Base-by-base conservation (phyloP, 768 basidiomycete genomes). In the Mycena rosella region DNA sequence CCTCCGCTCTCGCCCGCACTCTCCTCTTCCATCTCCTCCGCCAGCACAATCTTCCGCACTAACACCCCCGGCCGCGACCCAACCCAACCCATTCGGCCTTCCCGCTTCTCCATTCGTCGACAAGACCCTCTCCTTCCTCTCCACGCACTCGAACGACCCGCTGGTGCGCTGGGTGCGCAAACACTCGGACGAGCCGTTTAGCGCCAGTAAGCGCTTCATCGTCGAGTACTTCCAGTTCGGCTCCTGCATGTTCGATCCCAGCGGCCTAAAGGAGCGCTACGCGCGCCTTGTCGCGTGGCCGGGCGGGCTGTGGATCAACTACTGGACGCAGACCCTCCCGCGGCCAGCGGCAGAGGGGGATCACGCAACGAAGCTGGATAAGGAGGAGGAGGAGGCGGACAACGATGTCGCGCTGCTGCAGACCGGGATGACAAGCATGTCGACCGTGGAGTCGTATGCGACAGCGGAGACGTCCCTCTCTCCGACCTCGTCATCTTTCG, bases 161-260 rank as follows among this genome's bases (percentile, higher is more conserved):
- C 36, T 87, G 27, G 82, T 82, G 11, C 80, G 80, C 22, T 89
- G 86, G 86, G 72, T 85, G 30, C 80, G 79, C 57, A 88, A 88
- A 69, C 87, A 90, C 76, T 77, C 83, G 17, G 79, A 87, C 47
- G 85, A 85, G 17, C 87, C 87, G 0, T 72, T 88, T 45, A 74
- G 76, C 18, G 84, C 85, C 6, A 81, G 83, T 38, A 84, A 82
- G 71, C 82, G 83, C 26, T 88, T 85, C 86, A 72, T 88, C 40
- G 70, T 85, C 27, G 87, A 89, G 71, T 82, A 81, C 44, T 86
- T 87, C 67, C 87, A 90, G 73, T 89, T 89, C 67, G 87, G 87
- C 5, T 77, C 78, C 8, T 85, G 83, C 72, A 87, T 89, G 86
- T 87, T 89, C 72, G 88, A 89, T 68, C 86, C 87, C 0, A 72